Percentiles rank a stretch among this genome's conserved stretches.
Evolutionary conservation across 2,329 filamentous ascomycete genomes (phyloP).

Genomic region (Lasiodiplodia gonubiensis): DNA sequence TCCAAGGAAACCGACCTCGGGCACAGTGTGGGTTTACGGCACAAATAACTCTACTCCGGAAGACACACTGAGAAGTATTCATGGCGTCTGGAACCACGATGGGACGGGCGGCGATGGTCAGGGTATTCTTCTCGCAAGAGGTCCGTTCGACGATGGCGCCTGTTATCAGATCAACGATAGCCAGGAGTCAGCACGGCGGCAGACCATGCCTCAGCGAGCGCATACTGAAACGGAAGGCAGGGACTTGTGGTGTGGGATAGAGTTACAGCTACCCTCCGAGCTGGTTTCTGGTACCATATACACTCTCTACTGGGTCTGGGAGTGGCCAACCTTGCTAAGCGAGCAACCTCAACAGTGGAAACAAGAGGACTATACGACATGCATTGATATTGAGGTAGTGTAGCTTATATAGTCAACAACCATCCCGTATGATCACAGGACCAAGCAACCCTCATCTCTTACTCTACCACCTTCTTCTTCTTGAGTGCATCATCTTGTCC

Average conservation of each 20-base stretch:
- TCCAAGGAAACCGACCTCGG: not conserved
- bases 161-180: slow-evolving; percentile 7
- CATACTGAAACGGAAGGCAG: not conserved
- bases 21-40: slow-evolving; percentile 2
- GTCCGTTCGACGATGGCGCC: not conserved
- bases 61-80: not conserved
- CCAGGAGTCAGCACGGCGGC: not conserved
- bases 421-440: not conserved
- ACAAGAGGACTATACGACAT: slow-evolving; percentile 65
- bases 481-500: not conserved
- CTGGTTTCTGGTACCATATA: slow-evolving; percentile 67
- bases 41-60: not conserved
- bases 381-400: slow-evolving; percentile 60
- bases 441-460: not conserved
- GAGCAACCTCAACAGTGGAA: slow-evolving; percentile 52
- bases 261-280: slow-evolving; percentile 74
- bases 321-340: slow-evolving; percentile 72
- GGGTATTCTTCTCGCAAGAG: not conserved
- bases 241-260: slow-evolving; percentile 76
- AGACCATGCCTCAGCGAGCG: not conserved
- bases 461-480: not conserved
- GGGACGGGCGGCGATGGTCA: not conserved
- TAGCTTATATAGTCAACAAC: not conserved
- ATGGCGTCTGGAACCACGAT: not conserved
- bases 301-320: slow-evolving; percentile 96